These are phyloP conservation scores for Syncephalastrum contaminatum DNA, from an alignment of 371 early-diverging fungal genomes.

Conservation along the genomic window DNA sequence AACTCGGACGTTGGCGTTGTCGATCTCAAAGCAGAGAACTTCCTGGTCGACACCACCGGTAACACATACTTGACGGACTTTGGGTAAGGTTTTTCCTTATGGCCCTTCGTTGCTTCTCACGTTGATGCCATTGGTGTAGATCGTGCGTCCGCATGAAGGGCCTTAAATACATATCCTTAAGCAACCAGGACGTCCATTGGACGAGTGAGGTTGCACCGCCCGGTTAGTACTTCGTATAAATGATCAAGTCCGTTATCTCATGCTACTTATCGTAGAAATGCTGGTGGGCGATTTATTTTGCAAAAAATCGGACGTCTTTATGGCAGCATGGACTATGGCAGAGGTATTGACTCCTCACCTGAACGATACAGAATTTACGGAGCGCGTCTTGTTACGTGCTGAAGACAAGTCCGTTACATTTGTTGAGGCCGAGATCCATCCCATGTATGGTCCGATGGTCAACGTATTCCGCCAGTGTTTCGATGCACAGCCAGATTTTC, in stretches of 20 bases:
- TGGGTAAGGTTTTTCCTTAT: conserved; percentile 16
- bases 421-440: conserved; percentile 7
- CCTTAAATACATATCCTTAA: conserved; percentile 6
- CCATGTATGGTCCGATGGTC: conserved; percentile 13
- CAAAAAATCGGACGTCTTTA: conserved; percentile 39
- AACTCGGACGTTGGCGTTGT: conserved; percentile 30
- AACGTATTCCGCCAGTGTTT: too few species aligned
- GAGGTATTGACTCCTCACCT: conserved; percentile 28
- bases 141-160: conserved; percentile 28
- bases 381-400: conserved; percentile 11
- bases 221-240: conserved; percentile 6
- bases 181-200: conserved; percentile 20
- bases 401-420: conserved; percentile 16
- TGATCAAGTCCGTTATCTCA: not conserved
- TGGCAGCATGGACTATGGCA: conserved; percentile 31
- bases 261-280: conserved; percentile 23
- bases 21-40: conserved; percentile 41
- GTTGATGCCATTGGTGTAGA: conserved; percentile 8
- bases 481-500: too few species aligned
- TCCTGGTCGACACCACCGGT: conserved; percentile 30
- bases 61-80: conserved; percentile 40
- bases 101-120: not conserved
- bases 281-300: conserved; percentile 9
- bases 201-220: conserved; percentile 39
- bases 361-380: conserved; percentile 20